Evolutionary conservation across 352 stramenopile genomes (phyloP).

Genomic region (Albugo candida): DNA sequence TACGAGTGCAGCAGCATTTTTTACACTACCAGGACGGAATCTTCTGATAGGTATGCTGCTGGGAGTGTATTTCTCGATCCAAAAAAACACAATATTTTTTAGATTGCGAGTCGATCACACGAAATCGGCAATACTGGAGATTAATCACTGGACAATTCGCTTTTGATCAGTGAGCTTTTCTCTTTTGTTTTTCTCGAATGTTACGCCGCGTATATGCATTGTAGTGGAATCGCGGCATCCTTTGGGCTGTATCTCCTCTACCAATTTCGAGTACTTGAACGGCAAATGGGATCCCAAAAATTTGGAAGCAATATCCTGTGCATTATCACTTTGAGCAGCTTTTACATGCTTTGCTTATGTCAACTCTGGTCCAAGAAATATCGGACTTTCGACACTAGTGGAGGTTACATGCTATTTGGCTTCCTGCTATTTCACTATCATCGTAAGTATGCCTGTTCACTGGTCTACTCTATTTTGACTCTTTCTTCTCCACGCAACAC

Average conservation of each 20-base stretch:
- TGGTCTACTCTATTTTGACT: background rate
- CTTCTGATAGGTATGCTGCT: constrained; percentile 19
- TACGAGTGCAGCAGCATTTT: constrained; percentile 37
- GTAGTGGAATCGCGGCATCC: constrained; percentile 50
- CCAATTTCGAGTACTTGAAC: constrained; percentile 67
- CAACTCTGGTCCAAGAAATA: constrained; percentile 3
- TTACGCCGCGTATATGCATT: background rate
- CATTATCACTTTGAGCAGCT: constrained; percentile 18
- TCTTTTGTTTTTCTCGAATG: background rate
- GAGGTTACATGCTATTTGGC: constrained; percentile 51
- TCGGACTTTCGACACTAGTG: constrained; percentile 1
- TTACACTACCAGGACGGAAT: constrained; percentile 33
- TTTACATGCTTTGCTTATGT: background rate
- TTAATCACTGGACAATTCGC: constrained; percentile 46
- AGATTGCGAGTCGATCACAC: constrained; percentile 37
- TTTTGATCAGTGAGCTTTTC: constrained; percentile 38
- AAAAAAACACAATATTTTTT: constrained; percentile 1
- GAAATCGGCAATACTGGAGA: constrained; percentile 43
- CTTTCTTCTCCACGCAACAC: background rate
- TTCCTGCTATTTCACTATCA: constrained; percentile 58
- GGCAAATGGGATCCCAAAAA: constrained; percentile 69
- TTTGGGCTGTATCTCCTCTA: constrained; percentile 73
- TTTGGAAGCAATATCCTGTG: constrained; percentile 63
- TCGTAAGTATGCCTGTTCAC: constrained; percentile 18
- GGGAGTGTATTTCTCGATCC: background rate